Percentiles rank a stretch among this genome's conserved stretches.
phyloP scores from a whole-genome alignment of 208 protist genomes.

The Leishmania tarentolae region DNA sequence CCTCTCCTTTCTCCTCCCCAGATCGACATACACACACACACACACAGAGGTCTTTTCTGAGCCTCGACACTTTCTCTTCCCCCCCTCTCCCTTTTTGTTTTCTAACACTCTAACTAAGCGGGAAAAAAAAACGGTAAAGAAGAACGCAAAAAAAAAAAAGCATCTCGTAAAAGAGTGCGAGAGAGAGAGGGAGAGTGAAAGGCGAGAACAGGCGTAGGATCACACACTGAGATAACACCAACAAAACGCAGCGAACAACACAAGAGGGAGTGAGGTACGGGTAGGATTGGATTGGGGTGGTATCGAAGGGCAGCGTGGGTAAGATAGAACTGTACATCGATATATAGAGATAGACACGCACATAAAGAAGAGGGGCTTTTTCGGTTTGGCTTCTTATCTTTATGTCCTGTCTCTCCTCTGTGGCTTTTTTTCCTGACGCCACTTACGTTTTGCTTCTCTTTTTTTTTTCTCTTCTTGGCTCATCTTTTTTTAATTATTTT shows the following conservation, averaged over 20 bases:
- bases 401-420: conserved; percentile 16
- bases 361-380: neutral
- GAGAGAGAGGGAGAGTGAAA: neutral
- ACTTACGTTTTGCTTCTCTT: neutral
- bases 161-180: neutral
- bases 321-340: conserved; percentile 14
- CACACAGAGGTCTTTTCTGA: neutral
- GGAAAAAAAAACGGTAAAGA: conserved; percentile 1
- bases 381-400: neutral
- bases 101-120: neutral
- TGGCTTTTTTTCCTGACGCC: conserved; percentile 2
- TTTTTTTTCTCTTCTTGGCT: conserved; percentile 10
- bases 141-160: neutral
- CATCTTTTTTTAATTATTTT: conserved; percentile 3
- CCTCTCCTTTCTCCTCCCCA: neutral
- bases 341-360: conserved; percentile 15
- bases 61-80: conserved; percentile 8
- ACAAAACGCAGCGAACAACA: conserved; percentile 5
- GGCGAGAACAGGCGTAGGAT: neutral
- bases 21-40: neutral
- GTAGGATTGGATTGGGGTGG: neutral
- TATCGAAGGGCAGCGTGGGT: neutral
- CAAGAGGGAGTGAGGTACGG: conserved; percentile 16
- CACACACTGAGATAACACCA: neutral
- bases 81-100: conserved; percentile 4